phyloP scores from a whole-genome alignment of 2,329 filamentous ascomycete species.

The Stachybotrys chlorohalonatus region DNA sequence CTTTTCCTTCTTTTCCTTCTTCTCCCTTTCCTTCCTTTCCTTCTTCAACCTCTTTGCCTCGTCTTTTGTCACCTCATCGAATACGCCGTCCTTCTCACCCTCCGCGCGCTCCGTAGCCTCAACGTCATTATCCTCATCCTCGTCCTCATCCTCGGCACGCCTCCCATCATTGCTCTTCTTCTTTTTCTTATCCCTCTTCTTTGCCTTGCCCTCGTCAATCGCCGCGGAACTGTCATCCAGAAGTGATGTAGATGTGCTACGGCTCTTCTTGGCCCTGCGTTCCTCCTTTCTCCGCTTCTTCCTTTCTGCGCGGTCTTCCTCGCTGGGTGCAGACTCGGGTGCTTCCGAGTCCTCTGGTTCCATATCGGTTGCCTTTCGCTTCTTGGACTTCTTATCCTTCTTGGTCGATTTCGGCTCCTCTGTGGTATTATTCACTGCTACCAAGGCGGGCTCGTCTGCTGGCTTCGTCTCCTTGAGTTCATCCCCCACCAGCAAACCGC shows the following conservation, averaged over 20 bases:
- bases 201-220: conserved; percentile 12
- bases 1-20: conserved; percentile 31
- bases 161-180: conserved; percentile 20
- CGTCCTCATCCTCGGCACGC: conserved; percentile 7
- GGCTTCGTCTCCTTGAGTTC: conserved; percentile 35
- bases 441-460: conserved; percentile 7
- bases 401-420: conserved; percentile 13
- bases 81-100: background rate
- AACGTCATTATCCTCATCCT: conserved; percentile 7
- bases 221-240: conserved; percentile 17
- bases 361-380: conserved; percentile 25
- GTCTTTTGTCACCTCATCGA: background rate
- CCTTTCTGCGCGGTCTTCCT: conserved; percentile 7
- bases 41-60: conserved; percentile 4
- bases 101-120: too few relatives aligned
- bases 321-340: background rate
- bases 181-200: conserved; percentile 28
- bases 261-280: conserved; percentile 22
- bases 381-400: conserved; percentile 31
- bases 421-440: conserved; percentile 4
- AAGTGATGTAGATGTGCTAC: conserved; percentile 16
- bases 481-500: conserved; percentile 60
- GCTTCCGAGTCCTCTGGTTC: conserved; percentile 10
- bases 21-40: background rate
- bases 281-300: conserved; percentile 13